Evolutionary conservation across 805 yeast genomes (phyloP), one percentile per base, ranked within the genome.

Genomic region (Starmera caribaea): DNA sequence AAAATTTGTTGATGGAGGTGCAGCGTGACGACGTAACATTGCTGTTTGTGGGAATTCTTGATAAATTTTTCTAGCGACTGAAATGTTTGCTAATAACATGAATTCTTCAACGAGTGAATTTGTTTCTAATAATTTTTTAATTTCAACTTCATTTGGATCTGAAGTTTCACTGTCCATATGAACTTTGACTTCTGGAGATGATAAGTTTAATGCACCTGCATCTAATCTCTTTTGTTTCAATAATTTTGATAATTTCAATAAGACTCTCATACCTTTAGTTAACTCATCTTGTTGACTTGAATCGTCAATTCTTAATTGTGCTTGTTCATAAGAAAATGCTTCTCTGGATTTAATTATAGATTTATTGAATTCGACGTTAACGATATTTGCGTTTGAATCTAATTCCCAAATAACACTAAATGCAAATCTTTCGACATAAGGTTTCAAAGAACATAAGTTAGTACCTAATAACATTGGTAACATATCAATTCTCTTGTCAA

Each of bases 401-500:
- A 92, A 66, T 61, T 89, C 97, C 99, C 99, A 92, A 35, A 92
- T 63, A 5, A 88, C 96, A 8, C 96, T 85, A 58, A 92, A 92
- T 1, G 98, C 95, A 66, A 78, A 92, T 59, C 99, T 75, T 47
- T 92, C 98, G 34, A 92, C 97, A 55, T 86, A 81, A 5, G 97
- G 97, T 55, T 84, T 83, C 55, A 92, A 71, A 5, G 98, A 92
- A 68, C 99, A 92, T 52, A 92, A 65, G 58, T 92, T 92, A 4
- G 98, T 92, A 58, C 98, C 97, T 41, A 92, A 70, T 35, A 92
- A 63, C 80, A 84, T 78, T 6, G 99, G 99, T 46, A 92, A 69
- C 99, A 92, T 92, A 71, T 92, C 99, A 51, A 92, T 92, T 72
- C 99, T 84, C 62, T 92, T 90, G 59, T 92, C 98, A 12, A 92